Evolutionary conservation across 2,329 filamentous ascomycete species (phyloP), one percentile per base, ranked within the genome.

Genomic region (Periconia sp.): DNA sequence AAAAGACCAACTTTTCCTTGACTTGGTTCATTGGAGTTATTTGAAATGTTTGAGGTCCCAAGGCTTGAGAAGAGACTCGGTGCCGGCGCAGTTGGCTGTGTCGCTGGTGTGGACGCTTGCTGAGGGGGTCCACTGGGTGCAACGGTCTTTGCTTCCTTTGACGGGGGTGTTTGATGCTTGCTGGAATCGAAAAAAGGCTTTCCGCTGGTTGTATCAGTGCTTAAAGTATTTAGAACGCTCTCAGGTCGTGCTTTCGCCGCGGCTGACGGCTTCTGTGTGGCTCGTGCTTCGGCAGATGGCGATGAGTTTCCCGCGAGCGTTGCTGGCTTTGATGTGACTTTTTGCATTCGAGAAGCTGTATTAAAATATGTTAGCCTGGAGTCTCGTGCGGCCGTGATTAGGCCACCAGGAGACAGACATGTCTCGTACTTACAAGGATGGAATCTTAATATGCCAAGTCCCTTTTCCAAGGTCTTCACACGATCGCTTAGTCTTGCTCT

Each of bases 361-460:
- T 47, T 40, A 47, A 47, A 40, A 47, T 47, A 31, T 40, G 40
- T 47, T 40, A 47, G 31, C 45, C 45, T 40, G 30, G 18, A 47
- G 3, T 47, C 45, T 47, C 17, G 33, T 47, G 33, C 33, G 33
- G 15, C 45, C 45, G 30, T 47, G 30, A 47, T 47, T 47, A 31
- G 45, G 45, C 33, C 30, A 47, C 45, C 45, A 47, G 45, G 45
- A 37, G 30, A 47, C 33, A 31, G 33, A 37, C 45, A 11, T 47
- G 45, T 40, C 45, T 47, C 45, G 45, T 41, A 45, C 51, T 43
- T 54, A 54, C 49, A 41, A 52, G 50, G 43, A 41, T 49, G 55
- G 37, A 55, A 41, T 42, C 47, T 49, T 52, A 47, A 55, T 48
- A 35, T 55, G 10, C 47, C 35, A 42, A 52, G 46, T 33, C 55